Percentiles rank a stretch among this genome's conserved stretches.
Conservation (phyloP, 768 basidiomycete genomes). For the Mycena indigotica region DNA sequence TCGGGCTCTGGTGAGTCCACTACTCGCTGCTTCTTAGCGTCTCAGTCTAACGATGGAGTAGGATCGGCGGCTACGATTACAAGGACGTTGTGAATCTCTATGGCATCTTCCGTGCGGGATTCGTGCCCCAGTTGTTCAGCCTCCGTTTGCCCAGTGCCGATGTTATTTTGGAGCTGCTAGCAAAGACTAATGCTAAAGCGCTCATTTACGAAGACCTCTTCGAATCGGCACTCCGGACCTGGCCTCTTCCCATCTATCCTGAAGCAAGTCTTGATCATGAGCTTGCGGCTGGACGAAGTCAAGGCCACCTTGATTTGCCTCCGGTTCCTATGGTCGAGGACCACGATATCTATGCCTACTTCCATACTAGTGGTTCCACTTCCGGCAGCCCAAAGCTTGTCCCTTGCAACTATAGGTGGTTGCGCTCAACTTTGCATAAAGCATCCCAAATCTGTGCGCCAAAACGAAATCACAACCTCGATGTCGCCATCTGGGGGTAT, state of each 20-base stretch:
- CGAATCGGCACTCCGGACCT: slow-evolving; percentile 41
- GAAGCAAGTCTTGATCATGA: slow-evolving; percentile 46
- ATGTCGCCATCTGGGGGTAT: slow-evolving; percentile 75
- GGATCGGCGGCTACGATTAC: slow-evolving; percentile 76
- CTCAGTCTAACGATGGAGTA: slow-evolving; percentile 29
- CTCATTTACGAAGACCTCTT: slow-evolving; percentile 68
- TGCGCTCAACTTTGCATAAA: slow-evolving; percentile 63
- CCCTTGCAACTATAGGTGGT: slow-evolving; percentile 68
- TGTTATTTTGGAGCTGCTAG: slow-evolving; percentile 70
- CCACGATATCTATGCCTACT: slow-evolving; percentile 61
- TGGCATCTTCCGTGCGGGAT: slow-evolving; percentile 74
- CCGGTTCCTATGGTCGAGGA: slow-evolving; percentile 26
- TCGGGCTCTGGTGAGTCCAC: slow-evolving; percentile 70
- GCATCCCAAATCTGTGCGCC: slow-evolving; percentile 55
- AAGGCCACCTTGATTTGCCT: slow-evolving; percentile 47
- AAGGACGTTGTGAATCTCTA: slow-evolving; percentile 74
- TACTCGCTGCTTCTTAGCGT: slow-evolving; percentile 2
- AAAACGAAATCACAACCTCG: slow-evolving; percentile 52
- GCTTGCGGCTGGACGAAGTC: slow-evolving; percentile 38
- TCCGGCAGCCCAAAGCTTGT: slow-evolving; percentile 84
- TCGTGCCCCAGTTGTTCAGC: slow-evolving; percentile 77
- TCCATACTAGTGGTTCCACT: slow-evolving; percentile 82
- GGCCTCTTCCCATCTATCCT: slow-evolving; percentile 52
- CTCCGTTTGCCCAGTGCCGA: slow-evolving; percentile 73
- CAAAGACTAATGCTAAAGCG: slow-evolving; percentile 61